Evolutionary conservation across 768 basidiomycete species (phyloP), one percentile per base, ranked within the genome.

Genomic region (Tricholoma terreum): DNA sequence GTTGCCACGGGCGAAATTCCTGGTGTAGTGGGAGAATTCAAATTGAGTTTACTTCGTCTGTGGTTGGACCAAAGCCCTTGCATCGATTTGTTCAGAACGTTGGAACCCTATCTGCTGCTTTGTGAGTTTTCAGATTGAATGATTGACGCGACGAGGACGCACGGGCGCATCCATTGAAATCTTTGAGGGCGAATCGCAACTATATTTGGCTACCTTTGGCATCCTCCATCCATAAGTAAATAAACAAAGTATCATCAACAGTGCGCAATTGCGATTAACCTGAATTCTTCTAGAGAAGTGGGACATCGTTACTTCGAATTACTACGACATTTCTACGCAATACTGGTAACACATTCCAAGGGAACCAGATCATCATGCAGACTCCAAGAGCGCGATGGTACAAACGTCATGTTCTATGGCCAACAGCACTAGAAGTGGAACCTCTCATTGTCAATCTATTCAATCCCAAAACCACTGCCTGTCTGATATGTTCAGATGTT

Each of bases 21-120:
- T 46, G 72, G 58, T 19, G 71, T 62, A 4, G 70, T 57, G 58
- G 73, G 63, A 5, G 74, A 69, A 60, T 92, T 92, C 55, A 91
- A 73, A 62, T 92, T 92, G 11, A 92, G 51, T 67, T 80, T 86
- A n/a, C 75, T 77, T 24, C 80, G 79, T 38, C 85, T 75, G 54
- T 91, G 88, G 10, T 72, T 77, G 0, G 86, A 82, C 90, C 90
- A 92, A 17, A 90, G 77, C 21, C 83, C 84, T 70, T 90, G 89
- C 85, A 90, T 89, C 21, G 88, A 89, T 55, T 80, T 77, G 71
- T 92, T 92, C 63, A 92, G 76, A 15, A 81, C 71, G 74, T 92
- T 92, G 57, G 87, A 79, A 54, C 82, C 85, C 88, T 90, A 67
- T 73, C 85, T 87, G 75, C 69, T 67, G 69, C 69, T 69, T 72